Evolutionary conservation across 2,329 filamentous ascomycete species (phyloP), one percentile per base, ranked within the genome.

Genomic region (Juglanconis juglandina): DNA sequence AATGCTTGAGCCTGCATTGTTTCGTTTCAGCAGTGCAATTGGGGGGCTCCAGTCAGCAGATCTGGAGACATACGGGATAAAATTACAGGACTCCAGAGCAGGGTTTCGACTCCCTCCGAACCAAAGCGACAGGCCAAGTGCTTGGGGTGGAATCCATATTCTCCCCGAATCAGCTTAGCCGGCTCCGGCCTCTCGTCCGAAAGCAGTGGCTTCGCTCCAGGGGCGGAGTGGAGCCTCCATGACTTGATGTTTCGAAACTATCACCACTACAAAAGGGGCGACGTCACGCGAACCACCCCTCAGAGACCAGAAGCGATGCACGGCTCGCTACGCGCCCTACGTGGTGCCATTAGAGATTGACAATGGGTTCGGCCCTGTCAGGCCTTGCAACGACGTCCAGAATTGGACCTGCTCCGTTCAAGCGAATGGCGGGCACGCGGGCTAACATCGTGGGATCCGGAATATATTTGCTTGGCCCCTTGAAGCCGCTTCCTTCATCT

Each of bases 231-330:
- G 57, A 41, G 33, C 48, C 57, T 32, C 35, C 44, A 49, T 42
- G 39, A 55, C 53, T 54, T 54, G 54, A 14, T 46, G 61, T 63
- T 61, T 61, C 61, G 51, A 63, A 63, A 63, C 58, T 33, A 52
- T 44, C 50, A 42, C 32, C 52, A 48, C 17, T 14, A 33, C 34
- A 58, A 58, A 56, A 51, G 57, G 53, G 57, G 17, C 14, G 41
- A 11, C 39, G 14, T 11, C 3, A 11, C 41, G 17, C 7, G 32
- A 50, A 32, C 58, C 41, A 34, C 53, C 30, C 37, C 24, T 41
- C 51, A 47, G 39, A 53, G 39, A 14, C 30, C 52, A 53, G 39
- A 34, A 24, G 32, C 30, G 8, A 33, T 47, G 53, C 53, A 46
- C 32, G 34, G 42, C 42, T 17, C 17, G 34, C 33, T 53, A 62